Evolutionary conservation across 2,329 filamentous ascomycete species (phyloP), one percentile per base, ranked within the genome.

Genomic region (Graphiopsis chlorocephala): DNA sequence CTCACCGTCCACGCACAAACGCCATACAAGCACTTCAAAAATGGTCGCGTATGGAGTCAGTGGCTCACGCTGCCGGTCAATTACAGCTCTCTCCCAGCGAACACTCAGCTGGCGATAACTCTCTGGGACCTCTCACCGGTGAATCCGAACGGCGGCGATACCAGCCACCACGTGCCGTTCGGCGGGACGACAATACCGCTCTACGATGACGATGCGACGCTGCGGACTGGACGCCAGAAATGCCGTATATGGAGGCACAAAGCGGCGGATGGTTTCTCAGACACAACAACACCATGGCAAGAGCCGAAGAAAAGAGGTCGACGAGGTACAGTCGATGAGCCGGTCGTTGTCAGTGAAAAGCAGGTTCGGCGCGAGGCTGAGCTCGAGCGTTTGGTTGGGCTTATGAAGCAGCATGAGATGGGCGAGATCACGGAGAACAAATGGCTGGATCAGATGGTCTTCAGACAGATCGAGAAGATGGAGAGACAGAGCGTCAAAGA

Each of bases 331-430:
- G 78, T 83, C 1, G 80, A 83, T n/a, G 87, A 90, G 64, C 89
- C 89, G 70, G 88, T 96, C 66, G 66, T 75, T 11, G 69, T 75
- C 20, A 69, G 74, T 25, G 74, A 76, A 63, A 76, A 76, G 64
- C 73, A 74, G 15, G 70, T 70, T 35, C 66, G 70, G 25, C 66
- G 74, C 38, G 75, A 75, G 57, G 88, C 92, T 61, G 95, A 99
- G 77, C 84, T 97, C 67, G 93, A 97, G 72, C 85, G 95, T 20
- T 85, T 99, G 70, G 93, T 98, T 74, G 89, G 88, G 62, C 78
- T 98, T 25, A 90, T 99, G 75, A 99, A 99, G 79, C 96, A 97
- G 78, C 95, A 98, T 74, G 96, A 99, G 75, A 96, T 97, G 90
- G 93, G 93, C 20, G 95, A 99, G 75, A 94, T 99, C 28, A 88